Evolutionary conservation across 805 yeast species (phyloP).

Genomic region (Candida mattraensis): DNA sequence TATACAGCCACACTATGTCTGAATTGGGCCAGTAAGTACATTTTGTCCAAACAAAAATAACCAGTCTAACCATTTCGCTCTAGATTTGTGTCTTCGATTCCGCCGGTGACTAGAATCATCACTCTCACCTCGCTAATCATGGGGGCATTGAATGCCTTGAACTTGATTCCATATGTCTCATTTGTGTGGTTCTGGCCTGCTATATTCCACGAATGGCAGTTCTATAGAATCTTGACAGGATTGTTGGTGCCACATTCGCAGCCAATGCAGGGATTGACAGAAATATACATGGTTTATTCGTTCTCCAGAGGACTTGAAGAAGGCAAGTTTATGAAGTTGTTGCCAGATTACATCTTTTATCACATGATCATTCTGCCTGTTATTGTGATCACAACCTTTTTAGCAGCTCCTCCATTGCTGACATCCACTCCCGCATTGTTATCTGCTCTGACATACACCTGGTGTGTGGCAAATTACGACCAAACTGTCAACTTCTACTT

Average conservation of each 20-base stretch:
- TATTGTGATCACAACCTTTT: conserved; percentile 37
- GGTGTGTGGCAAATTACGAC: conserved; percentile 59
- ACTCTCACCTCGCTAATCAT: conserved; percentile 48
- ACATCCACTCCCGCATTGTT: conserved; percentile 41
- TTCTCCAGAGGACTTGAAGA: conserved; percentile 58
- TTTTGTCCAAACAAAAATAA: neutral
- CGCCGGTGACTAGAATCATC: conserved; percentile 61
- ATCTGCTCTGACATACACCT: conserved; percentile 57
- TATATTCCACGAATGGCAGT: conserved; percentile 36
- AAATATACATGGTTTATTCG: conserved; percentile 55
- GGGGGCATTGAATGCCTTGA: conserved; percentile 40
- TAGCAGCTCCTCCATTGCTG: conserved; percentile 29
- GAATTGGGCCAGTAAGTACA: conserved; percentile 32
- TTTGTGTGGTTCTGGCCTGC: conserved; percentile 34
- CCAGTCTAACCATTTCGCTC: conserved; percentile 1
- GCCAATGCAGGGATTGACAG: conserved; percentile 47
- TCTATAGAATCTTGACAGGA: conserved; percentile 50
- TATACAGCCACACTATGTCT: conserved; percentile 24
- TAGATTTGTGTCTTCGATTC: conserved; percentile 46
- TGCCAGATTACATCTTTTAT: conserved; percentile 59
- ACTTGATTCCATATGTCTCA: conserved; percentile 23
- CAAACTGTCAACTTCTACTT: conserved; percentile 52
- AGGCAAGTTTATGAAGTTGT: conserved; percentile 45
- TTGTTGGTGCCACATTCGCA: conserved; percentile 45
- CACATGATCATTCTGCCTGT: conserved; percentile 48